phyloP scores from a whole-genome alignment of 345 rosid species.

The Combretum micranthum region DNA sequence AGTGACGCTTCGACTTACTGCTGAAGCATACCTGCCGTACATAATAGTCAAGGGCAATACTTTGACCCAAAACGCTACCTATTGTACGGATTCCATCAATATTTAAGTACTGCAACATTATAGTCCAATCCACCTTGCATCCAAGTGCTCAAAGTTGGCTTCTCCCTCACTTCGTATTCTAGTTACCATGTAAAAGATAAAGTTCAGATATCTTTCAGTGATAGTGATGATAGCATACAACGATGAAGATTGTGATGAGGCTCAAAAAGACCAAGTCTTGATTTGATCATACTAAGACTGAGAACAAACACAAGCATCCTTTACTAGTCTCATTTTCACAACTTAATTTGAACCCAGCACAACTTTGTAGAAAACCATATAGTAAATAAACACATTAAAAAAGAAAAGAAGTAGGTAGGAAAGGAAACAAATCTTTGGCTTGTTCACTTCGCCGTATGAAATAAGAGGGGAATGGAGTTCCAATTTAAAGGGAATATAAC shows the following conservation, averaged over 20 bases:
- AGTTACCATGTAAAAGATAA: constrained; percentile 21
- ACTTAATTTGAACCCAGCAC: too few species aligned
- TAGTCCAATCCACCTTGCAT: constrained; percentile 89
- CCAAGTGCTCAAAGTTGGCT: constrained; percentile 66
- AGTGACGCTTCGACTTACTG: neutral
- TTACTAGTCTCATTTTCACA: too few species aligned
- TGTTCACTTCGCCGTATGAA: too few species aligned
- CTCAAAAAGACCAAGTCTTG: neutral
- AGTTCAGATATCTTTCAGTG: constrained; percentile 6
- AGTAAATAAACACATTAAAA: too few species aligned
- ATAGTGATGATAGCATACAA: neutral
- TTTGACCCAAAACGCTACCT: constrained; percentile 95
- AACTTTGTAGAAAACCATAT: too few species aligned
- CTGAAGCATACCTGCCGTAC: constrained; percentile 74
- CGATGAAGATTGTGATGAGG: neutral
- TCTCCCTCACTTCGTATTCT: constrained; percentile 94
- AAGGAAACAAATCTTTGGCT: too few species aligned
- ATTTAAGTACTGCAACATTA: constrained; percentile 81
- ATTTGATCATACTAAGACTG: neutral
- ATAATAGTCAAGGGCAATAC: constrained; percentile 94
- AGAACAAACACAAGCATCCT: neutral
- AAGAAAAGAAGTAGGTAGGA: too few species aligned
- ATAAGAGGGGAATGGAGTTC: too few species aligned
- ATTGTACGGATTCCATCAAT: constrained; percentile 86
- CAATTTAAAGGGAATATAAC: too few species aligned